Evolutionary conservation across 108 stramenopile species (phyloP), one percentile per base, ranked within the genome.

Genomic region (Aurantiochytrium sp.): DNA sequence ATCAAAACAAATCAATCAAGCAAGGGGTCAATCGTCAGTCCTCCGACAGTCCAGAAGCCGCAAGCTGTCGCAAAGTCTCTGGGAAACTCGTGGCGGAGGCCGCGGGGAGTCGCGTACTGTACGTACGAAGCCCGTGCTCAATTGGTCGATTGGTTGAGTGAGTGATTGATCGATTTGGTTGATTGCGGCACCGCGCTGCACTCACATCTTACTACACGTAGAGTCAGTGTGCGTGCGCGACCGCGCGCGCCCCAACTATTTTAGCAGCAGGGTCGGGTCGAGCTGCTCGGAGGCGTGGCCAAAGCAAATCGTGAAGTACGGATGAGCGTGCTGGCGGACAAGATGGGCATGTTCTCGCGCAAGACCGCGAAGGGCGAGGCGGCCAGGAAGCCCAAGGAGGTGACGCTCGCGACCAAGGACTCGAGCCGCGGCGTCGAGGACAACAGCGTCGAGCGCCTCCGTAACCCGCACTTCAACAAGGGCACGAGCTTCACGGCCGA

Each of bases 391-490:
- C 50, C 50, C 50, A 17, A 8, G 17, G 59, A 65, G 59, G 34
- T 10, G 32, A 34, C 59, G 34, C 27, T 65, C 22, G 59, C 59
- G 10, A 8, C 19, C 34, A 65, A 65, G 24, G 59, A 30, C 27
- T 65, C 59, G 32, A 65, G 59, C 59, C 59, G 59, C 34, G 59
- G 59, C 59, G 45, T 24, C 36, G 73, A 81, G 39, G 73, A 24
- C 36, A 39, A 12, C 15, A 81, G 24, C 73, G 45, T 81, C 17
- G 39, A 48, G 73, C 73, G 39, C 17, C 32, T 65, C 22, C 27
- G 59, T 10, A 81, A 81, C 30, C 73, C 73, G 27, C 39, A 31
- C 42, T 48, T 81, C 42, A 90, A 90, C 90, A 90, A 89, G 88
- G 90, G 90, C 55, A 34, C 68, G 55, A 39, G 87, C 21, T 89